Evolutionary conservation across 768 basidiomycete genomes (phyloP), one percentile per base, ranked within the genome.

Genomic region (Chalciporus chontae): DNA sequence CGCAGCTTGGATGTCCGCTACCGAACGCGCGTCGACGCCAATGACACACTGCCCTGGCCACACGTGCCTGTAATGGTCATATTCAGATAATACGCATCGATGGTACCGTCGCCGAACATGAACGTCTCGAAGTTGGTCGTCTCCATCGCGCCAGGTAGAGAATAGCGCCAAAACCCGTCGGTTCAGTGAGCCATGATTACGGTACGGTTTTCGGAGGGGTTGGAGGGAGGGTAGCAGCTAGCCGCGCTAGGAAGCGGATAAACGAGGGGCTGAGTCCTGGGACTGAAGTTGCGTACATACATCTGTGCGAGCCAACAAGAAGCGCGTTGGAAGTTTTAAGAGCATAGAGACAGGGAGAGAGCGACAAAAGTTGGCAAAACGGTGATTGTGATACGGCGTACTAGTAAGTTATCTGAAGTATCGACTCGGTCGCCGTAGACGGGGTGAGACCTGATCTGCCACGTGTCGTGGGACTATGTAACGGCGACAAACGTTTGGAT

Each of bases 61-160:
- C 65, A 67, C 15, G 13, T 46, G 8, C 45, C 52, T 4, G 50
- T 45, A 37, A 66, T 43, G 8, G 42, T 46, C 26, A 71, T 71
- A 23, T 75, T 67, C 42, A 75, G 26, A 14, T 57, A 64, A 32
- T 54, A 64, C n/a, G 42, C 72, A 51, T 72, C 72, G 41, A 78
- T 74, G 40, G 74, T 78, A 26, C 72, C 76, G 56, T 77, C 77
- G n/a, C 38, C 52, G n/a, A 66, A 73, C 2, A 62, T 54, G 48
- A 57, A 72, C 32, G 58, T 67, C 56, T 67, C 71, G 26, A 51
- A 69, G 34, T 71, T 70, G 3, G 61, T 47, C 5, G 37, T 14
- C 43, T 77, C 67, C 66, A 74, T 67, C 2, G 71, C 66, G 0
- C 76, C 77, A 13, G 75, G 57, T 31, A 69, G 67, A 19, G 68